Conservation (phyloP, 371 early-diverging fungal species). For the Mortierella sp. region DNA sequence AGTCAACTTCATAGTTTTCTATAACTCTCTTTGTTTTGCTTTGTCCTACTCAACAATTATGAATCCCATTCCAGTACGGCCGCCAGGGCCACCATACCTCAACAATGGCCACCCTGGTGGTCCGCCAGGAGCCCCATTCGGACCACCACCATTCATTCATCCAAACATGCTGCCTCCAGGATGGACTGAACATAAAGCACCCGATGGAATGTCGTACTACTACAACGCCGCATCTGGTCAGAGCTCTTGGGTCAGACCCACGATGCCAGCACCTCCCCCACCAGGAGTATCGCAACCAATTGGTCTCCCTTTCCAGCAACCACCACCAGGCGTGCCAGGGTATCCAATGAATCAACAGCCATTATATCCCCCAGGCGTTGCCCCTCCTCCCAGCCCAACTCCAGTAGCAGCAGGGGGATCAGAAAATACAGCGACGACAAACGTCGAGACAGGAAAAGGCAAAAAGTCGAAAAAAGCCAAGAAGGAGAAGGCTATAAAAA, state of each 20-base stretch:
- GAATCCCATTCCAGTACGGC: constrained; percentile 12
- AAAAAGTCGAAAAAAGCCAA: constrained; percentile 56
- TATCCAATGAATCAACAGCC: constrained; percentile 32
- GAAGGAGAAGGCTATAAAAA: constrained; percentile 56
- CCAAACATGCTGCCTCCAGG: constrained; percentile 62
- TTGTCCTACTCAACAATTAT: neutral
- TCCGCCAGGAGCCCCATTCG: constrained; percentile 23
- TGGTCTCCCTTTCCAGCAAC: constrained; percentile 2
- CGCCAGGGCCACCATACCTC: constrained; percentile 24
- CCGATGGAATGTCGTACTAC: constrained; percentile 69
- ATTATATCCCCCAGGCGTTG: constrained; percentile 26
- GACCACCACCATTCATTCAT: constrained; percentile 18
- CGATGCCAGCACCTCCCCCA: constrained; percentile 30
- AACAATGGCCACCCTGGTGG: constrained; percentile 12
- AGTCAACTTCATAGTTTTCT: neutral
- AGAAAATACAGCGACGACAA: neutral
- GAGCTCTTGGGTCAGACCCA: constrained; percentile 70
- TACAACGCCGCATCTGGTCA: constrained; percentile 67
- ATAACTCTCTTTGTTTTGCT: neutral
- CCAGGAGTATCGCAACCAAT: constrained; percentile 21
- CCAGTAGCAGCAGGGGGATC: neutral
- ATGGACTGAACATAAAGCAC: constrained; percentile 72
- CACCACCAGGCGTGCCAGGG: constrained; percentile 31
- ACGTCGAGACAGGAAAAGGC: constrained; percentile 37
- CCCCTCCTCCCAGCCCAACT: constrained; percentile 16